Percentiles rank a stretch among this genome's conserved stretches.
Evolutionary conservation across 106 monocot genomes (phyloP).

Genomic region (Dactylorhiza incarnata): DNA sequence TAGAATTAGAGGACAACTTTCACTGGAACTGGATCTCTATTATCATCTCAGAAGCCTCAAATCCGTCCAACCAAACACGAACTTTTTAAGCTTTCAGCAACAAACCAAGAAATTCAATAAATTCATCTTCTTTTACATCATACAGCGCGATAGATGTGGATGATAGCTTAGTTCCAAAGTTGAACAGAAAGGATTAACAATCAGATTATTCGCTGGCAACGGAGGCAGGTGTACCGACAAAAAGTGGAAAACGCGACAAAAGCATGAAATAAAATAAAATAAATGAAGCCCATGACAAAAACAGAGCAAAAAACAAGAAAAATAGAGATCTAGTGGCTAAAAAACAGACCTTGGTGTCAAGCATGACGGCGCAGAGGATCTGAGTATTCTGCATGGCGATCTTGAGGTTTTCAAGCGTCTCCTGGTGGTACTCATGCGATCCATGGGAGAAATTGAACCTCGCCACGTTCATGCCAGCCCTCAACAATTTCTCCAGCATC

Average conservation of each 20-base stretch:
- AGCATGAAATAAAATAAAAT: background rate
- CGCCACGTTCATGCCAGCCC: slow-evolving; percentile 70
- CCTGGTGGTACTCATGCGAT: slow-evolving; percentile 61
- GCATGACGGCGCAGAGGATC: slow-evolving; percentile 68
- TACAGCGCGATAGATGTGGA: background rate
- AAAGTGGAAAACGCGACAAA: background rate
- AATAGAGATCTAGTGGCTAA: background rate
- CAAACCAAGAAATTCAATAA: background rate
- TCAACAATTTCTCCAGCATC: slow-evolving; percentile 69
- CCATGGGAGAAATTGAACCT: slow-evolving; percentile 73
- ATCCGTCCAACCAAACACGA: background rate
- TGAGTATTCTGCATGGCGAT: slow-evolving; percentile 55
- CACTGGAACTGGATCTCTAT: too few species aligned
- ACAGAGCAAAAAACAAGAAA: background rate
- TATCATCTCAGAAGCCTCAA: background rate
- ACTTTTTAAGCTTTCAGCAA: background rate
- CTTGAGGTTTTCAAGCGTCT: slow-evolving; percentile 58
- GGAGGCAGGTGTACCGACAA: background rate
- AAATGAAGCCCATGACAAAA: background rate
- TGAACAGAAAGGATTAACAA: background rate
- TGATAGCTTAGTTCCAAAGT: background rate
- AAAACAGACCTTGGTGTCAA: slow-evolving; percentile 59
- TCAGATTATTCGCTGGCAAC: background rate
- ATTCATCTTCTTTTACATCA: background rate
- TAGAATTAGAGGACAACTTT: too few species aligned